These are phyloP conservation scores for Anacardium occidentale DNA, from an alignment of 345 rosid species.

Conservation along the genomic window DNA sequence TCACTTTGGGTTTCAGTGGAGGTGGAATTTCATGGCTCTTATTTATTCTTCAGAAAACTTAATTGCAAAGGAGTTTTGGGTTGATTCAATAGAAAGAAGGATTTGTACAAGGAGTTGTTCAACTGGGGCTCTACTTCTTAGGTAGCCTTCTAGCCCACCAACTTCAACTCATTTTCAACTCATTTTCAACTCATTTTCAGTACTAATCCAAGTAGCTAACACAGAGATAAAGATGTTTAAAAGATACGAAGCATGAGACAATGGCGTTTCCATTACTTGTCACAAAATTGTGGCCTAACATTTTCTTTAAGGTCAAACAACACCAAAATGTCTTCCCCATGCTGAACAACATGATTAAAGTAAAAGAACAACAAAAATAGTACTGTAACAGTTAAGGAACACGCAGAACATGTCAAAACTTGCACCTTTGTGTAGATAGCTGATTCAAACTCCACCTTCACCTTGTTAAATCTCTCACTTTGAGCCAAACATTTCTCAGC, in stretches of 20 bases:
- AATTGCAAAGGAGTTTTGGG: no score
- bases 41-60: no score
- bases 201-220: no score
- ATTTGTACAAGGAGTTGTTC: no score
- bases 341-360: not conserved
- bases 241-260: not conserved
- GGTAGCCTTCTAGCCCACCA: no score
- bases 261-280: not conserved
- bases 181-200: no score
- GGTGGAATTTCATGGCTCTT: no score
- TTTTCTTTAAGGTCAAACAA: not conserved
- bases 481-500: constrained; percentile 81
- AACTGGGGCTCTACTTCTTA: no score
- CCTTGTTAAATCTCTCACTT: constrained; percentile 54
- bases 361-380: not conserved
- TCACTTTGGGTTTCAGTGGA: no score
- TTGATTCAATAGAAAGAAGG: no score
- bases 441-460: constrained; percentile 68
- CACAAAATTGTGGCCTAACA: not conserved
- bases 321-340: not conserved
- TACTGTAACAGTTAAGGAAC: constrained; percentile 1
- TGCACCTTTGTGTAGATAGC: constrained; percentile 73
- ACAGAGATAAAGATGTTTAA: no score
- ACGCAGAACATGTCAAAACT: constrained; percentile 8
- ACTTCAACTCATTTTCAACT: no score